Base-by-base conservation (phyloP, 2,329 filamentous ascomycete species). In the Talaromyces rugulosus region DNA sequence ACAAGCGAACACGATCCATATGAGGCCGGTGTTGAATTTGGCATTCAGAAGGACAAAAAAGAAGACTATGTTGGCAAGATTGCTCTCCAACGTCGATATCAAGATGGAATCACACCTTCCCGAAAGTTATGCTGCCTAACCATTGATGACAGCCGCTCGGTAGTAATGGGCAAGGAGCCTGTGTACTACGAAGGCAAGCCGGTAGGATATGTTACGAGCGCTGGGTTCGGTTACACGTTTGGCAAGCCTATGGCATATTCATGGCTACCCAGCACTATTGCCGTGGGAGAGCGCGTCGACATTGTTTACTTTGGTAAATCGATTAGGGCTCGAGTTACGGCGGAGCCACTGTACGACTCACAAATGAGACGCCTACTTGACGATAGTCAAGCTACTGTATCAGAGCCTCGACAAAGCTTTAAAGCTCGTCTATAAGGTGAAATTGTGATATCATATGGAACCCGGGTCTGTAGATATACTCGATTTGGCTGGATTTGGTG, bases 81-180 rank as follows among this genome's bases (percentile, higher is more conserved):
- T 9, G 50, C 50, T 1, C 50, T 53, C 18, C 28, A 53, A 11
- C 2, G 28, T 11, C 50, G 27, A 52, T 52, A 52, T 31, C 18
- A 30, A 52, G 27, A 28, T 7, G 27, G 11, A 31, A 28, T 1
- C 8, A 18, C 50, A 7, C 50, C 50, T 53, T 30, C 50, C 11
- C 28, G 50, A 31, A 28, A 31, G 16, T 16, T 53, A 4, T 78
- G 83, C 1, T 84, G 82, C 60, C 70, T 88, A 1, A 83, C 80
- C 0, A 67, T 88, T 33, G 78, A 87, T 47, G 84, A 88, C 63
- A 81, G 83, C 0, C 72, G 69, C 4, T 87, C 85, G 0, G 75
- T 87, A 65, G 78, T 87, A 0, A 71, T 88, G 0, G 85, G 85
- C 5, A 87, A 87, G 67, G 86, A 88, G 68, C 86, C 86, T 0